Evolutionary conservation across 2,329 filamentous ascomycete genomes (phyloP).

Genomic region (Meredithiella fracta): DNA sequence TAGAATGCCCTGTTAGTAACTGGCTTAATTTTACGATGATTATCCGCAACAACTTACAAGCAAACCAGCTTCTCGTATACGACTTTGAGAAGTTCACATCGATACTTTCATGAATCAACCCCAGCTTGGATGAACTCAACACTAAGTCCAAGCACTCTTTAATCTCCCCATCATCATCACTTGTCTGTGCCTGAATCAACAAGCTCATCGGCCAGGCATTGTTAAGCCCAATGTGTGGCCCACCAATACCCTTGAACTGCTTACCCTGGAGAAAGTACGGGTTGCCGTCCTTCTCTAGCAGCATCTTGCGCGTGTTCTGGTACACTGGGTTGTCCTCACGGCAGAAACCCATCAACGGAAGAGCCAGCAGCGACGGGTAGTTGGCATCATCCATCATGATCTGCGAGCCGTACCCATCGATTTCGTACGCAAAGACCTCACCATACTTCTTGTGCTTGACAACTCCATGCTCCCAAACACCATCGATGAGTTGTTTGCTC

Average conservation of each 20-base stretch:
- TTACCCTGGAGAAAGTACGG: conserved; percentile 72
- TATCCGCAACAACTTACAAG: conserved; percentile 33
- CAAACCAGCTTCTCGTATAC: conserved; percentile 91
- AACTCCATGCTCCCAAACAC: conserved; percentile 72
- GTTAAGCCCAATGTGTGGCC: conserved; percentile 59
- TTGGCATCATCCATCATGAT: conserved; percentile 87
- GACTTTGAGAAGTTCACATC: conserved; percentile 50
- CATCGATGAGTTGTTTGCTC: conserved; percentile 49
- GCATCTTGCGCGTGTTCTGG: conserved; percentile 66
- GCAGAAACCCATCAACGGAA: conserved; percentile 66
- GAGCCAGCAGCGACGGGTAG: conserved; percentile 60
- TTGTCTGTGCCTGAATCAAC: conserved; percentile 80
- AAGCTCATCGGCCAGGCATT: conserved; percentile 97
- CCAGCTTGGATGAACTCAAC: conserved; percentile 56
- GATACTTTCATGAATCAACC: conserved; percentile 82
- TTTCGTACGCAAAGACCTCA: conserved; percentile 70
- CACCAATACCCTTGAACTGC: conserved; percentile 76
- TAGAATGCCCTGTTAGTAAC: conserved; percentile 15
- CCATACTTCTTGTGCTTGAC: conserved; percentile 60
- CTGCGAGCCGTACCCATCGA: conserved; percentile 68
- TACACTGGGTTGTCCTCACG: conserved; percentile 51
- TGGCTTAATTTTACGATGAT: conserved; percentile 4
- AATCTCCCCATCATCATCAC: conserved; percentile 71
- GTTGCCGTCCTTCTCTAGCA: conserved; percentile 60
- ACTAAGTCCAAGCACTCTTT: conserved; percentile 54